Evolutionary conservation across 768 basidiomycete genomes (phyloP), one percentile per base, ranked within the genome.

Genomic region (Plicaturopsis crispa): DNA sequence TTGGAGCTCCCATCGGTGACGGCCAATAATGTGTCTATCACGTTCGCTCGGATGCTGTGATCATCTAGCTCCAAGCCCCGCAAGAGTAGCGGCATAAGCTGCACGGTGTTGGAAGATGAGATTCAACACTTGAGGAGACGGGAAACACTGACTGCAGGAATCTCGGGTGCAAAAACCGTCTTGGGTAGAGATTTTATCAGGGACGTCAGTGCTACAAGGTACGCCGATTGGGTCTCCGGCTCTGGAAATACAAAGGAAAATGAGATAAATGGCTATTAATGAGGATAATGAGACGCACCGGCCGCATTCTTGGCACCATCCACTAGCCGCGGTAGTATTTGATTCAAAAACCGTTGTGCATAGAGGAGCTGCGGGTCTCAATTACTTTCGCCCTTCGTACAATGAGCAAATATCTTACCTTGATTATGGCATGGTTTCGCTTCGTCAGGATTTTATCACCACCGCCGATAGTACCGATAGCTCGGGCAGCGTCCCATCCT

Each of bases 71-170:
- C 79, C 13, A 98, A 73, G 3, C 89, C 84, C 12, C 85, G 84
- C 31, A 99, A 63, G 4, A 99, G 68, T 11, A 97, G 69, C 1
- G 96, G 92, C 47, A 97, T 74, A 10, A 98, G 73, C 93, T 98
- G 49, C n/a, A n/a, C 13, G 23, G 28, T 23, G 28, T 16, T n/a
- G n/a, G 22, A 33, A 19, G 23, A 16, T 20, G 32, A 23, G 24
- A 13, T 41, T 18, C 4, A 30, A 17, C 12, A 21, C 35, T 23
- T 28, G 18, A 28, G 30, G 14, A 31, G 17, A 34, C 22, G 17
- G 7, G 16, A 24, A 24, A 16, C 10, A 54, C 72, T 33, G 40
- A 83, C 83, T 12, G 60, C 57, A 20, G 80, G 57, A 56, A 98
- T 72, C 47, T 88, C 74, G 17, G 78, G 67, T 5, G 69, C 62